A percentile compares a stretch with the other conserved stretches of the same genome.
These are phyloP conservation scores for Sisymbrium altissimum DNA, from an alignment of 345 rosid genomes.

Conservation along the genomic window DNA sequence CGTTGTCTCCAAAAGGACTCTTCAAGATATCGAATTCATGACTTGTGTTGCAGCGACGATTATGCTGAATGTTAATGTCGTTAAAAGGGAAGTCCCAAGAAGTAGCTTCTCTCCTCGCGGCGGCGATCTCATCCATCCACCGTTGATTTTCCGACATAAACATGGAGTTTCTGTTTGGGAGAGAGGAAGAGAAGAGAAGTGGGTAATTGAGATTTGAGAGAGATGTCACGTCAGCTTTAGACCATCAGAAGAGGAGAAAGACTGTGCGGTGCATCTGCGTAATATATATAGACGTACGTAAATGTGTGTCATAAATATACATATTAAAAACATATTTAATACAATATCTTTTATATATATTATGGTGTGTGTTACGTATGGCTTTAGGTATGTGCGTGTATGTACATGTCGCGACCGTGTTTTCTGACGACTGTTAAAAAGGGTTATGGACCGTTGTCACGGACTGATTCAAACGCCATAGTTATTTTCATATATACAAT, in stretches of 20 bases:
- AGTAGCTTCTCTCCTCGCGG: constrained; percentile 28
- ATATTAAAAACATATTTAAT: neutral
- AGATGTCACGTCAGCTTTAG: constrained; percentile 30
- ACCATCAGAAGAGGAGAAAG: constrained; percentile 18
- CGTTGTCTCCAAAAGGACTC: constrained; percentile 11
- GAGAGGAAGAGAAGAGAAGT: constrained; percentile 8
- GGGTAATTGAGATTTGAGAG: constrained; percentile 12
- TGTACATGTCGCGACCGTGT: constrained; percentile 37
- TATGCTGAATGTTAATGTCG: constrained; percentile 24
- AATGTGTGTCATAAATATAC: constrained; percentile 19
- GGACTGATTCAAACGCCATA: constrained; percentile 26
- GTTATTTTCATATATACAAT: constrained; percentile 7
- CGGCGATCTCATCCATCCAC: constrained; percentile 30
- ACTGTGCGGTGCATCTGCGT: constrained; percentile 20
- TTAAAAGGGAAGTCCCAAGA: constrained; percentile 41
- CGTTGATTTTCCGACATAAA: constrained; percentile 28
- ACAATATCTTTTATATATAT: constrained; percentile 2
- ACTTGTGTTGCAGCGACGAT: constrained; percentile 27
- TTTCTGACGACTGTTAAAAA: constrained; percentile 34
- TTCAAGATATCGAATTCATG: constrained; percentile 29
- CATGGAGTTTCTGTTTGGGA: constrained; percentile 10
- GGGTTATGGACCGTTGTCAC: constrained; percentile 35
- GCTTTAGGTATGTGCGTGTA: constrained; percentile 35
- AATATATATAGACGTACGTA: constrained; percentile 24
- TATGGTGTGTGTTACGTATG: constrained; percentile 32